Percentiles rank a stretch among this genome's conserved stretches.
phyloP scores from a whole-genome alignment of 2,329 filamentous ascomycete species.

The Nemania serpens region DNA sequence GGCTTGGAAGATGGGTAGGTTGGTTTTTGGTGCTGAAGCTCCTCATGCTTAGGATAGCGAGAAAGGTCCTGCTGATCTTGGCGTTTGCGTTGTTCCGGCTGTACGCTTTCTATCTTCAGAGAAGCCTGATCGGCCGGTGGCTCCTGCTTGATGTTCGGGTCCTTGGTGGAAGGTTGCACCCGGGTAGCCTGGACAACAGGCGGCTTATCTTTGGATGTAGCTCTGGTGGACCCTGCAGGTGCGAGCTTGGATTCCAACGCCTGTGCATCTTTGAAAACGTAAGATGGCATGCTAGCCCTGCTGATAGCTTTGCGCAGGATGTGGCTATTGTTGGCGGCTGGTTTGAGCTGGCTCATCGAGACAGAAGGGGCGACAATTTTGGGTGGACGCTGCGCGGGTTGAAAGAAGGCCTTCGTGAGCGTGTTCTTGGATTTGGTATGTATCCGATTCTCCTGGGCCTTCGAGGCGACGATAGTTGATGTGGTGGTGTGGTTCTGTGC shows the following conservation, averaged over 20 bases:
- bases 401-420: constrained; percentile 45
- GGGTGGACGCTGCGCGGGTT: constrained; percentile 44
- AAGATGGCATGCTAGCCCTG: constrained; percentile 10
- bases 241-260: constrained; percentile 1
- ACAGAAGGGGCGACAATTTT: constrained; percentile 32
- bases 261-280: constrained; percentile 37
- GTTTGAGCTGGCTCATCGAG: constrained; percentile 32
- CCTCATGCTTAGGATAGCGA: background rate
- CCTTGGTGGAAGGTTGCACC: constrained; percentile 17
- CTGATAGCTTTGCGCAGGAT: background rate
- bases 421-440: constrained; percentile 17
- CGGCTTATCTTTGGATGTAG: constrained; percentile 8
- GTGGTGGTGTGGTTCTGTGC: constrained; percentile 36
- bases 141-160: constrained; percentile 10
- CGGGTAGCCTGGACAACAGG: background rate
- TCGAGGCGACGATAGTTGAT: constrained; percentile 34
- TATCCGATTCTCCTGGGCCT: constrained; percentile 52
- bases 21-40: constrained; percentile 3
- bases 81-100: background rate
- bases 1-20: constrained; percentile 2
- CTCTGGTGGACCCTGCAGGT: constrained; percentile 5
- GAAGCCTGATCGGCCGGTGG: constrained; percentile 1
- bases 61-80: constrained; percentile 3
- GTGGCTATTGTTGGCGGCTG: background rate
- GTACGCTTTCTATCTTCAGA: background rate